phyloP scores from a whole-genome alignment of 2,329 filamentous ascomycete genomes.

The Fusarium pilosicola region DNA sequence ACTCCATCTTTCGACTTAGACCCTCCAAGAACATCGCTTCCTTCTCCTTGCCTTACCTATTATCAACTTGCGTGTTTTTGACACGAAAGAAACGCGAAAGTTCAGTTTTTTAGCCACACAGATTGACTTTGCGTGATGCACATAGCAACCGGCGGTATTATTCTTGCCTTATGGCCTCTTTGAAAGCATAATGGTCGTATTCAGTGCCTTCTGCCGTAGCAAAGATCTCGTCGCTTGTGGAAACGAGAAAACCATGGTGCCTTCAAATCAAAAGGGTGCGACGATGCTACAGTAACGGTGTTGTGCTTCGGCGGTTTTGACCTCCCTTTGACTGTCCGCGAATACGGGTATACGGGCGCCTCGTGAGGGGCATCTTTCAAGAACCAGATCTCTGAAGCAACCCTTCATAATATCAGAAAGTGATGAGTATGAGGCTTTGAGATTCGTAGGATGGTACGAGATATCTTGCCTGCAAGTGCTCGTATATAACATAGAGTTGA shows the following conservation, averaged over 20 bases:
- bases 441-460: not conserved
- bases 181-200: not conserved
- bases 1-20: not conserved
- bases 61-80: not conserved
- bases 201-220: not conserved
- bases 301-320: not conserved
- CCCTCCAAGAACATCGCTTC: not conserved
- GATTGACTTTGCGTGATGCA: too few relatives aligned
- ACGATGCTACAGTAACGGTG: not conserved
- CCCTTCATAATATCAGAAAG: not conserved
- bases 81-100: too few relatives aligned
- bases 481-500: not conserved
- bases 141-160: not conserved
- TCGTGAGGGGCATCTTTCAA: constrained; percentile 14
- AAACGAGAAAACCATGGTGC: not conserved
- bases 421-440: not conserved
- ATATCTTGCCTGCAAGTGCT: not conserved
- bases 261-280: not conserved
- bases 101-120: too few relatives aligned
- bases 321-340: not conserved
- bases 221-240: not conserved
- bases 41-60: not conserved
- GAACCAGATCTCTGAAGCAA: not conserved
- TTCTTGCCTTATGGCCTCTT: not conserved
- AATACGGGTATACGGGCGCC: not conserved